Conservation (phyloP, 352 stramenopile genomes). For the Phytopythium aichiense region DNA sequence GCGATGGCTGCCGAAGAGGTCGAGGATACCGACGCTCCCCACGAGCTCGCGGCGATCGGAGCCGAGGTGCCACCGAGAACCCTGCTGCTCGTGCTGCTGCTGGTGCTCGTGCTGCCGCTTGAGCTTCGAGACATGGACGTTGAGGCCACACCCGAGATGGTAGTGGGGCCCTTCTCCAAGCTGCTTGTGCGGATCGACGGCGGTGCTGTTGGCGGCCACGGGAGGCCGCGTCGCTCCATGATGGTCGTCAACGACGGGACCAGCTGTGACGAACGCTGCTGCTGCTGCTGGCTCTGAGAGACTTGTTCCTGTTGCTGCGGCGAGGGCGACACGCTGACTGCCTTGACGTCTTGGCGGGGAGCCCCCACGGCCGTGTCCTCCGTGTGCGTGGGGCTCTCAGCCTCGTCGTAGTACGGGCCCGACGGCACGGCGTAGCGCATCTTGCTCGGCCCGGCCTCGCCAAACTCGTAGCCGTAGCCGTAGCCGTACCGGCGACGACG, state of each 20-base stretch:
- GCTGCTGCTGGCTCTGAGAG: background rate
- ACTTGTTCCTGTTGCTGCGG: background rate
- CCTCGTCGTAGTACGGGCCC: background rate
- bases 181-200: background rate
- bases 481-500: slow-evolving; percentile 5
- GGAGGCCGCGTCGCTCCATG: background rate
- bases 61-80: background rate
- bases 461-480: slow-evolving; percentile 8
- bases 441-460: background rate
- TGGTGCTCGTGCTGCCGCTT: background rate
- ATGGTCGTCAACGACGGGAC: background rate
- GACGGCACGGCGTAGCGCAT: slow-evolving; percentile 5
- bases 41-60: background rate
- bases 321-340: background rate
- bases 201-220: background rate
- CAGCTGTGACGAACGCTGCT: background rate
- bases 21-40: too few relatives aligned
- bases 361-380: background rate
- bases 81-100: slow-evolving; percentile 1
- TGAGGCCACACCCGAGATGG: background rate
- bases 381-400: background rate
- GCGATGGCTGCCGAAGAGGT: background rate
- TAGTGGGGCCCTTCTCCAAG: background rate
- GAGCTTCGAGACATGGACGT: background rate
- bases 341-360: background rate